A percentile compares a stretch with the other conserved stretches of the same genome.
Evolutionary conservation across 1,284 basidiomycete genomes (phyloP).

Genomic region (Peniophora sp.): DNA sequence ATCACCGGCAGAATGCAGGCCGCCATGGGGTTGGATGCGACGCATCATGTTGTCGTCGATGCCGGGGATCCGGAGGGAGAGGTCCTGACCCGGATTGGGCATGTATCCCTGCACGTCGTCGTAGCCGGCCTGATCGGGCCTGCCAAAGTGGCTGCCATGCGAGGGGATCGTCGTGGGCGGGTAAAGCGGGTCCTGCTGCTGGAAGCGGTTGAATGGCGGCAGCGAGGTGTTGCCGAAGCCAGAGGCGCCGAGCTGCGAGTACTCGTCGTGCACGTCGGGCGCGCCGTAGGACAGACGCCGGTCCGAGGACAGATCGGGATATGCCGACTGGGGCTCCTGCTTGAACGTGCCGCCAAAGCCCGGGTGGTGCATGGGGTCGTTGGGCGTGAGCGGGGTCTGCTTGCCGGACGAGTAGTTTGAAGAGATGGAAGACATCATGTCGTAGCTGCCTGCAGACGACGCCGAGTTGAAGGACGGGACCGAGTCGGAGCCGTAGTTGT

Average conservation of each 20-base stretch:
- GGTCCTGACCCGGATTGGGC: slow-evolving; percentile 41
- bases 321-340: slow-evolving; percentile 50
- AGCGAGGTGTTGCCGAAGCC: slow-evolving; percentile 32
- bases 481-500: slow-evolving; percentile 45
- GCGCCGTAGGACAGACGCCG: slow-evolving; percentile 44
- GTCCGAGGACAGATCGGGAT: slow-evolving; percentile 46
- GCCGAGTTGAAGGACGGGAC: slow-evolving; percentile 43
- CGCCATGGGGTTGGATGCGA: slow-evolving; percentile 47
- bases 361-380: slow-evolving; percentile 52
- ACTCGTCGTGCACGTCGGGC: slow-evolving; percentile 57
- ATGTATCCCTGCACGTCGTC: slow-evolving; percentile 53
- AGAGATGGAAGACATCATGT: slow-evolving; percentile 53
- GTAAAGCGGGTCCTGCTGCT: slow-evolving; percentile 19
- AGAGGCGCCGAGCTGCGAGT: slow-evolving; percentile 36
- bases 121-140: slow-evolving; percentile 38
- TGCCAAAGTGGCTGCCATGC: slow-evolving; percentile 55
- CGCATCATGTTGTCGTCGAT: slow-evolving; percentile 56
- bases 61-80: slow-evolving; percentile 48
- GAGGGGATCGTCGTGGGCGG: slow-evolving; percentile 56
- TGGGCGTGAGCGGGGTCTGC: slow-evolving; percentile 66
- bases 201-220: slow-evolving; percentile 46
- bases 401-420: slow-evolving; percentile 62
- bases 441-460: slow-evolving; percentile 46
- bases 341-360: slow-evolving; percentile 28
- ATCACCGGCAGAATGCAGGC: slow-evolving; percentile 58